Base-by-base conservation (phyloP, 306 rosid genomes). In the Vigna nakashimae region DNA sequence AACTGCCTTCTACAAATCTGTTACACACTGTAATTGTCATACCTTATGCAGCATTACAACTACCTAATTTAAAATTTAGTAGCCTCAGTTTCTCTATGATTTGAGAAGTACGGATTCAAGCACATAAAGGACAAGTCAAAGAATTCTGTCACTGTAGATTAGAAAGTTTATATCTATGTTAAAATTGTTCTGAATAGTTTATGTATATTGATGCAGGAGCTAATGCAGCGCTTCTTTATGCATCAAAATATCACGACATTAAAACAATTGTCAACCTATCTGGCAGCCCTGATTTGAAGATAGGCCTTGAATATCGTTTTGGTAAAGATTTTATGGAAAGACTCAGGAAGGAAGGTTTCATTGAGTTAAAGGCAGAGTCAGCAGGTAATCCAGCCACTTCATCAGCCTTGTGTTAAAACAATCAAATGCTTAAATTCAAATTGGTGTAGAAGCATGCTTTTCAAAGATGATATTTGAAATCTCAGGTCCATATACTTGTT, bases 181-280 rank as follows among this genome's bases (percentile, higher is more conserved):
- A 28, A 65, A 69, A 68, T n/a, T 65, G 60, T 55, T 79, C 42
- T 60, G 59, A 36, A 17, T 62, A 18, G 40, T 73, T 64, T 66
- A 30, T 79, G 53, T 66, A 28, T 45, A 40, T 68, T 68, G 67
- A 26, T 76, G 70, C 89, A 93, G 98, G 98, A 73, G 97, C 90
- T 50, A 65, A 79, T 70, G 96, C 57, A 50, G 93, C 85, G 52
- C 92, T 93, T 43, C 92, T 91, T 52, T 91, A 90, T 81, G 89
- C 93, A 46, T 87, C 96, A 11, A 90, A 79, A 65, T 90, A 88
- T 81, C 88, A 82, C 71, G 94, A 87, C 80, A 36, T 87, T 50
- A 52, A 42, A 45, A 80, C 84, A 2, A 92, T 91, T 84, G 87
- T 85, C 83, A 93, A 87, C 89, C 82, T 87, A 76, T 93, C 93